Evolutionary conservation across 2,329 filamentous ascomycete species (phyloP), one percentile per base, ranked within the genome.

Genomic region (Colletotrichum liriopes): DNA sequence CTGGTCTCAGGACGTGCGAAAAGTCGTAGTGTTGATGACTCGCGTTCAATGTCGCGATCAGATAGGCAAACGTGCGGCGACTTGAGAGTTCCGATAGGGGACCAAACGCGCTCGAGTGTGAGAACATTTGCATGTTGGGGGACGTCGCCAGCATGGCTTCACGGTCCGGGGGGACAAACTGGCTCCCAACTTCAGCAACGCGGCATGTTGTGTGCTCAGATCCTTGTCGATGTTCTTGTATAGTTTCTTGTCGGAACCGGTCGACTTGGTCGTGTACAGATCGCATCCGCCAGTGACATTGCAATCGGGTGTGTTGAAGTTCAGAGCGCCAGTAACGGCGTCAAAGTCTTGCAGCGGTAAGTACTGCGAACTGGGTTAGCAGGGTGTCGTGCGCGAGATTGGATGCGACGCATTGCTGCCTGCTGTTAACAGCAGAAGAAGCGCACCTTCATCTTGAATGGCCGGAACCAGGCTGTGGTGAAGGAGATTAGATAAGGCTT

Each of bases 181-280:
- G 23, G 94, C 94, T 39, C 96, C 95, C 37, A 98, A 90, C 74
- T 94, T 93, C 61, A 98, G 87, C 1, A 97, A 90, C 9, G 95
- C 94, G 77, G 95, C 93, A 87, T 98, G 95, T 82, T 98, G 94
- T 47, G 93, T 93, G 82, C 97, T 95, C 71, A 99, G 90, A 39
- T 94, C 95, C 79, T 93, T 91, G 81, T 98, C 95, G 79, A 99
- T 98, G 80, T 93, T 94, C 84, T 95, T 97, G 87, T 98, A 98
- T 11, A 99, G 87, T 81, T 98, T 98, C 89, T 98, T 98, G 82
- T 99, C 96, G 74, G 93, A 92, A 56, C 95, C 95, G 67, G 96
- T 95, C 39, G 96, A 95, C 84, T 99, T 99, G 35, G 95, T 98
- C 12, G 96, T 98, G 86, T 98, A 99, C 23, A 98, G 89, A 82